Percentiles rank a stretch among this genome's conserved stretches.
phyloP scores from a whole-genome alignment of 495 filamentous ascomycete genomes.

The Annulohypoxylon nitens region DNA sequence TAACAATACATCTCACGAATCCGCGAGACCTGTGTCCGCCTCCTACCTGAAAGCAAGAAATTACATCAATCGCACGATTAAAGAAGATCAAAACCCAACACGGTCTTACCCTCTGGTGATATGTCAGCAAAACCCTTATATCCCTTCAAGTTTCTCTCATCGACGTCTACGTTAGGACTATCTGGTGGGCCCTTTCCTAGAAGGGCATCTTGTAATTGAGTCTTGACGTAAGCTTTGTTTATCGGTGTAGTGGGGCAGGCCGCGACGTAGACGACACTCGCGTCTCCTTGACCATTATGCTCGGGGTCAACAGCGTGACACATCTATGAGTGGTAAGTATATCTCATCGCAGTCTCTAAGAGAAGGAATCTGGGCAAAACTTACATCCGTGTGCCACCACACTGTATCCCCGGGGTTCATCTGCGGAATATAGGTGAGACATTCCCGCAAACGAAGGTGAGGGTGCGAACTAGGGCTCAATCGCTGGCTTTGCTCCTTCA shows the following conservation, averaged over 20 bases:
- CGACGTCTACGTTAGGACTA: neutral
- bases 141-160: conserved; percentile 1
- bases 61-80: neutral
- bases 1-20: no score
- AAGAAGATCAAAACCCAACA: conserved; percentile 3
- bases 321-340: conserved; percentile 1
- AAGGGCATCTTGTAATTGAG: neutral
- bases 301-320: conserved; percentile 9
- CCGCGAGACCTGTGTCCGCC: no score
- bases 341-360: neutral
- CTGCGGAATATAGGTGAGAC: conserved; percentile 5
- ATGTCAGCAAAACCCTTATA: conserved; percentile 6
- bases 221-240: conserved; percentile 11
- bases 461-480: conserved; percentile 7
- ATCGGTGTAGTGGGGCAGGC: neutral
- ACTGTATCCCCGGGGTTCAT: conserved; percentile 2
- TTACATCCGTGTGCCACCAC: conserved; percentile 1
- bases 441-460: conserved; percentile 7
- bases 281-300: conserved; percentile 1
- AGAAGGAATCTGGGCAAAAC: neutral
- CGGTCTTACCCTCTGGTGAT: conserved; percentile 4
- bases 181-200: conserved; percentile 7
- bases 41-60: no score
- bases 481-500: conserved; percentile 11
- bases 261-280: conserved; percentile 5